Evolutionary conservation across 495 filamentous ascomycete species (phyloP).

Genomic region (Penicillium chermesinum): DNA sequence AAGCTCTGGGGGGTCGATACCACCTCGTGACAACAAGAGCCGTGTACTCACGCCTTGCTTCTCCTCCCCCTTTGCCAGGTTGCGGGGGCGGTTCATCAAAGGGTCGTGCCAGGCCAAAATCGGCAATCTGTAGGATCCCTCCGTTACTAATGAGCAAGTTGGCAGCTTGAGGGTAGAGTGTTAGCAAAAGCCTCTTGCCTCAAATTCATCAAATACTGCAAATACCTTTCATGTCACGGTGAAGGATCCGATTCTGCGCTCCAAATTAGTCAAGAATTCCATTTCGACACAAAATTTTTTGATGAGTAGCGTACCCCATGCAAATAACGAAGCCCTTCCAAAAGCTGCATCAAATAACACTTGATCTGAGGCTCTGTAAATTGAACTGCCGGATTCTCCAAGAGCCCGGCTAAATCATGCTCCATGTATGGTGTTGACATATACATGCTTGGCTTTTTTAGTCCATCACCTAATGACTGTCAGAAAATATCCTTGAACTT

Average conservation of each 20-base stretch:
- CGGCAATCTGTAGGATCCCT: slow-evolving; percentile 91
- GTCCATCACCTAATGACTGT: slow-evolving; percentile 55
- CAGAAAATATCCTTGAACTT: slow-evolving; percentile 2
- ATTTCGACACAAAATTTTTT: slow-evolving; percentile 7
- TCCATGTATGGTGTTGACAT: slow-evolving; percentile 99
- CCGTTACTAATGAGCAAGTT: slow-evolving; percentile 95
- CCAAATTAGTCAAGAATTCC: background rate
- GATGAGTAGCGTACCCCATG: slow-evolving; percentile 55
- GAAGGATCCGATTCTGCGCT: slow-evolving; percentile 68
- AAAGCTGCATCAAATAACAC: slow-evolving; percentile 92
- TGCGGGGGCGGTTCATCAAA: slow-evolving; percentile 83
- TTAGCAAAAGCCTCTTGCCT: background rate
- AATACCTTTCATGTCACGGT: slow-evolving; percentile 94
- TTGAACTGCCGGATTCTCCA: slow-evolving; percentile 86
- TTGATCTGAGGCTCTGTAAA: slow-evolving; percentile 91
- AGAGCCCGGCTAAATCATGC: slow-evolving; percentile 89
- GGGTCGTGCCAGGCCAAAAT: slow-evolving; percentile 91
- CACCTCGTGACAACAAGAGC: slow-evolving; percentile 91
- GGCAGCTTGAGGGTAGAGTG: slow-evolving; percentile 51
- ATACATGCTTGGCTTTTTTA: slow-evolving; percentile 84
- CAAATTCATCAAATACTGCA: slow-evolving; percentile 5
- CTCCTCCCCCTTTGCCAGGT: slow-evolving; percentile 74
- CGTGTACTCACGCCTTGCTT: slow-evolving; percentile 87
- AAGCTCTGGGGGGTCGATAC: slow-evolving; percentile 94
- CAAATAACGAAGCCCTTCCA: slow-evolving; percentile 83